Conservation (phyloP, 2,329 filamentous ascomycete species). For the Colletotrichum theobromicola region DNA sequence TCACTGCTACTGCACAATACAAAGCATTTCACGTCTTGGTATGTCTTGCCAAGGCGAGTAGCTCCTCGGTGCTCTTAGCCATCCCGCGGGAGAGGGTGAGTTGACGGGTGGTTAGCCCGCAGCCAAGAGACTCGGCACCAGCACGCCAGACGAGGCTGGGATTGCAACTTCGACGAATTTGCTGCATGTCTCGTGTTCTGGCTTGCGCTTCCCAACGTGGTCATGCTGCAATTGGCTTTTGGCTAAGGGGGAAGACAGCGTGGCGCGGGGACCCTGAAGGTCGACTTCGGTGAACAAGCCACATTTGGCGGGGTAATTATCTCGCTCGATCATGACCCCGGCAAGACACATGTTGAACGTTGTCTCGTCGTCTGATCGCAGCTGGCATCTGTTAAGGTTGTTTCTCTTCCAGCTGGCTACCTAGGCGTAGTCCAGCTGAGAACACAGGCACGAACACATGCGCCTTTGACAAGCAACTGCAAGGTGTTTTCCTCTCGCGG, state of each 20-base stretch:
- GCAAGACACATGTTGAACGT: not conserved
- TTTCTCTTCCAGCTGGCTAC: not conserved
- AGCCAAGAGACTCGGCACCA: constrained; percentile 19
- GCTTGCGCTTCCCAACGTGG: not conserved
- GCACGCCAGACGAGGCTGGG: constrained; percentile 19
- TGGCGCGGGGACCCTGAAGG: constrained; percentile 10
- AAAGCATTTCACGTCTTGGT: not conserved
- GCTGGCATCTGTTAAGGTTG: not conserved
- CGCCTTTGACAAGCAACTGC: not conserved
- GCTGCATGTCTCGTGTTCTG: not conserved
- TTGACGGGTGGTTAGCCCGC: constrained; percentile 1
- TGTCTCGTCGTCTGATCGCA: not conserved
- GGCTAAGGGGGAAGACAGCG: not conserved
- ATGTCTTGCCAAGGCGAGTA: not conserved
- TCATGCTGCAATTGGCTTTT: not conserved
- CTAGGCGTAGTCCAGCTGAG: no score
- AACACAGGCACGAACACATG: not conserved
- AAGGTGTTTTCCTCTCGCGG: not conserved
- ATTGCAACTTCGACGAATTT: constrained; percentile 16
- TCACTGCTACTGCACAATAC: not conserved
- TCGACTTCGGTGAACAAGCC: constrained; percentile 5
- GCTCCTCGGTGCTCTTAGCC: not conserved
- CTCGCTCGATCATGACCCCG: not conserved
- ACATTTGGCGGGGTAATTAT: constrained; percentile 18
- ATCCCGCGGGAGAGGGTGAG: not conserved